Percentiles rank a stretch among this genome's conserved stretches.
These are phyloP conservation scores for Theobroma cacao DNA, from an alignment of 345 rosid species.

Conservation along the genomic window DNA sequence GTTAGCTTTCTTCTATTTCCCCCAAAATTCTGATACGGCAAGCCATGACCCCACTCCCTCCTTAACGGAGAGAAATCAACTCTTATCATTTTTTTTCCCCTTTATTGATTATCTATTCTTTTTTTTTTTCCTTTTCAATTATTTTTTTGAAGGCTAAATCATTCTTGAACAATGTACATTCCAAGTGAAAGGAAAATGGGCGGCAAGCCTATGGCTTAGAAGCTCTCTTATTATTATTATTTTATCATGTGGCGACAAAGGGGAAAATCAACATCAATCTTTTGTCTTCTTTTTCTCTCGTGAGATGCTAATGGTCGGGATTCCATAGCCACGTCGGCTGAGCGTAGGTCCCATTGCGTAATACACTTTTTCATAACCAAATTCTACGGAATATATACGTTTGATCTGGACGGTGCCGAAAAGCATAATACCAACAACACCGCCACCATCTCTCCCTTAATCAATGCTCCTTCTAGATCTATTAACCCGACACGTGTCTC, in stretches of 20 bases:
- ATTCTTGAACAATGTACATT: background rate
- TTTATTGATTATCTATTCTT: background rate
- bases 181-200: background rate
- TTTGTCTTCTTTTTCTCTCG: constrained; percentile 11
- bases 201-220: background rate
- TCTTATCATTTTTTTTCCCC: background rate
- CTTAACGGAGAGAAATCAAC: background rate
- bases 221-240: too few relatives aligned
- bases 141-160: background rate
- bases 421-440: background rate
- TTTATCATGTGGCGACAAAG: constrained; percentile 13
- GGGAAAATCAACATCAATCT: constrained; percentile 26
- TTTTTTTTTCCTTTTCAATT: background rate
- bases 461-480: background rate
- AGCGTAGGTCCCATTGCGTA: background rate
- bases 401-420: constrained; percentile 6
- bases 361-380: background rate
- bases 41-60: background rate
- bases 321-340: constrained; percentile 15
- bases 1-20: background rate
- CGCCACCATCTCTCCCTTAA: background rate
- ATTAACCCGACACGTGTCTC: too few relatives aligned
- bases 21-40: background rate
- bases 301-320: constrained; percentile 42
- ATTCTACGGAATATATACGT: background rate